Evolutionary conservation across 1,139 yeast species (phyloP).

Genomic region (Entelexis sorbosivorans): DNA sequence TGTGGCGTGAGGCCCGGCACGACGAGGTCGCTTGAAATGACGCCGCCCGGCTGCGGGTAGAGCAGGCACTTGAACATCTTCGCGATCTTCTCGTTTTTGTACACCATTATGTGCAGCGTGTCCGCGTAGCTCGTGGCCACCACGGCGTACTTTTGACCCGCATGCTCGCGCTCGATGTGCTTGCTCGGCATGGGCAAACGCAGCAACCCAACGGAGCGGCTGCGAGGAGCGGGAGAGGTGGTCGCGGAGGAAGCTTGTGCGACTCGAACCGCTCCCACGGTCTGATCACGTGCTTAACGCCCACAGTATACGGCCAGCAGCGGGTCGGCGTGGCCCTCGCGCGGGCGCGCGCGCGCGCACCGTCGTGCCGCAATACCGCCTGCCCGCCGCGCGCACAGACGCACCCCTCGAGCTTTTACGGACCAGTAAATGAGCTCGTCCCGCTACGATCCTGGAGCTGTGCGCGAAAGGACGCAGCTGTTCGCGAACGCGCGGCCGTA

Average conservation of each 20-base stretch:
- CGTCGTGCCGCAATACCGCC: not conserved
- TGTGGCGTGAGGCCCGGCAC: conserved; percentile 32
- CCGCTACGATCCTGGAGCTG: conserved; percentile 1
- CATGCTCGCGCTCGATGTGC: conserved; percentile 11
- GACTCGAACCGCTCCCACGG: no score
- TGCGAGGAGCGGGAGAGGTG: no score
- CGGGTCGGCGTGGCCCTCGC: not conserved
- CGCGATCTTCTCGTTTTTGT: conserved; percentile 29
- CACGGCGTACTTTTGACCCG: conserved; percentile 26
- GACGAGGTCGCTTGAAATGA: conserved; percentile 18
- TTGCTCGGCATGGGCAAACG: not conserved
- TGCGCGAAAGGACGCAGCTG: conserved; percentile 32
- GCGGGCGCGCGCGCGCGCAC: not conserved
- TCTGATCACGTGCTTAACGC: not conserved
- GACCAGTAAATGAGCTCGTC: conserved; percentile 4
- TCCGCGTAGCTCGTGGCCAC: conserved; percentile 29
- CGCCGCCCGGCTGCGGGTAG: conserved; percentile 22
- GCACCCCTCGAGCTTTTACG: not conserved
- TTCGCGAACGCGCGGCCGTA: conserved; percentile 29
- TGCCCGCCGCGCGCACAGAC: no score
- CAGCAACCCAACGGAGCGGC: not conserved
- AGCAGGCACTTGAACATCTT: conserved; percentile 25
- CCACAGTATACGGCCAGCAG: not conserved
- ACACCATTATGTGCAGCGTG: conserved; percentile 30
- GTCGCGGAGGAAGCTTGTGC: not conserved